phyloP scores from a whole-genome alignment of 495 filamentous ascomycete species.

The Wilcoxina mikolae region DNA sequence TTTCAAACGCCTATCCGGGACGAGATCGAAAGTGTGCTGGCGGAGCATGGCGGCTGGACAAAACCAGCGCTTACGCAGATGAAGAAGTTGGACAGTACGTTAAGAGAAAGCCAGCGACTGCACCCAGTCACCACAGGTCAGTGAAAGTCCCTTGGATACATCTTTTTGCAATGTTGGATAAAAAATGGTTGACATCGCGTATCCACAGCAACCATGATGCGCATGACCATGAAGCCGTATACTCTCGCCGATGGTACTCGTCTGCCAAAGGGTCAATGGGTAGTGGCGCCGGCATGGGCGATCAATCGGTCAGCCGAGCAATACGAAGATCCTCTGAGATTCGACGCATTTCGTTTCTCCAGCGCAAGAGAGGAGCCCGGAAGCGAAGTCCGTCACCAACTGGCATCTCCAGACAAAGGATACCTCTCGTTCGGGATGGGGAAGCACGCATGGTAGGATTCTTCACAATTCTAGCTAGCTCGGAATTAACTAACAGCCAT shows the following conservation, averaged over 20 bases:
- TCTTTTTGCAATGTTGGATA: neutral
- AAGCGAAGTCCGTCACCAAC: slow-evolving; percentile 7
- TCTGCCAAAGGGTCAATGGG: slow-evolving; percentile 12
- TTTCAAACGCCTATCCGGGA: slow-evolving; percentile 10
- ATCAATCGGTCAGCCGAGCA: slow-evolving; percentile 5
- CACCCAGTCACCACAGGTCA: slow-evolving; percentile 11
- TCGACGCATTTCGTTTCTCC: slow-evolving; percentile 9
- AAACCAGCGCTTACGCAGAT: slow-evolving; percentile 17
- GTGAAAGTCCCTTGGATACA: neutral
- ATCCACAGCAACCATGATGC: slow-evolving; percentile 14
- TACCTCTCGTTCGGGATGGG: slow-evolving; percentile 13
- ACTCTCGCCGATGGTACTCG: slow-evolving; percentile 10
- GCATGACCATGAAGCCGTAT: neutral
- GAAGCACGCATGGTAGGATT: slow-evolving; percentile 11
- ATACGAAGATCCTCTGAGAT: slow-evolving; percentile 3
- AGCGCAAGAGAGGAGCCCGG: neutral
- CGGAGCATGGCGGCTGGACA: slow-evolving; percentile 4
- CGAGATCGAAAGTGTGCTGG: slow-evolving; percentile 10
- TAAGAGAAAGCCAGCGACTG: slow-evolving; percentile 14
- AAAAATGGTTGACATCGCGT: neutral
- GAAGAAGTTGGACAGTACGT: slow-evolving; percentile 12
- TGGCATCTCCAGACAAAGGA: slow-evolving; percentile 6
- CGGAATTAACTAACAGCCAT: neutral
- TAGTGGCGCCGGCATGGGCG: slow-evolving; percentile 9
- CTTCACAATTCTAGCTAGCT: neutral